Percentiles rank a stretch among this genome's conserved stretches.
These are phyloP conservation scores for Aureobasidium sp. DNA, from an alignment of 2,329 filamentous ascomycete genomes.

Conservation along the genomic window DNA sequence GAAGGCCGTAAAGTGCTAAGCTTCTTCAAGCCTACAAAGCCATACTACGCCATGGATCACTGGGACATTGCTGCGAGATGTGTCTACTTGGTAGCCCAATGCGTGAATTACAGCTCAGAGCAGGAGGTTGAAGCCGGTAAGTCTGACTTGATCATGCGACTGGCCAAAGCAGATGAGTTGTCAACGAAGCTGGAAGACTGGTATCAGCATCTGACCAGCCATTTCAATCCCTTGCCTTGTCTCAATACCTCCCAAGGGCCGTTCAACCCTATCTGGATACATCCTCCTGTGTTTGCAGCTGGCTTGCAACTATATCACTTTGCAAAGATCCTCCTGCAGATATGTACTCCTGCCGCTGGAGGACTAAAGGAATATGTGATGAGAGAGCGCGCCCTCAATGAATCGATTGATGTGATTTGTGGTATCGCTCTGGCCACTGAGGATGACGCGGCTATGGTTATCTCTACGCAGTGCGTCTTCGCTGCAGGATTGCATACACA, in stretches of 20 bases:
- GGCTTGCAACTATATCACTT: conserved; percentile 44
- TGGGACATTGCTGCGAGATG: conserved; percentile 45
- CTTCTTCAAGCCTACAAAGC: conserved; percentile 45
- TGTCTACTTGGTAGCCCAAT: conserved; percentile 45
- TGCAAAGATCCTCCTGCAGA: conserved; percentile 40
- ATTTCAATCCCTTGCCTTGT: conserved; percentile 32
- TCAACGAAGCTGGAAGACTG: conserved; percentile 41
- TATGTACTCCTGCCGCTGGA: conserved; percentile 39
- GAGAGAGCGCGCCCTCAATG: conserved; percentile 31
- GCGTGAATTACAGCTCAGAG: conserved; percentile 47
- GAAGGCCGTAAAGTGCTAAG: conserved; percentile 46
- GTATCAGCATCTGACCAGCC: conserved; percentile 31
- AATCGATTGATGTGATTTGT: conserved; percentile 37
- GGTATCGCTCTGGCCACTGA: conserved; percentile 38
- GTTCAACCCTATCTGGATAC: conserved; percentile 41
- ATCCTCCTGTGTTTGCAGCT: conserved; percentile 35
- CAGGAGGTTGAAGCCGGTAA: conserved; percentile 35
- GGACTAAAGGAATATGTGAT: conserved; percentile 38
- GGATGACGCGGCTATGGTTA: conserved; percentile 34
- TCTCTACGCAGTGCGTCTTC: conserved; percentile 37
- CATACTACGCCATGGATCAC: conserved; percentile 36
- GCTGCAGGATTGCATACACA: conserved; percentile 35
- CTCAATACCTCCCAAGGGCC: conserved; percentile 17
- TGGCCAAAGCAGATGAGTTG: conserved; percentile 36
- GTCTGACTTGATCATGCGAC: conserved; percentile 28